Percentiles rank a stretch among this genome's conserved stretches.
Conservation (phyloP, 176 grass and related monocot species). For the Lolium multiflorum region DNA sequence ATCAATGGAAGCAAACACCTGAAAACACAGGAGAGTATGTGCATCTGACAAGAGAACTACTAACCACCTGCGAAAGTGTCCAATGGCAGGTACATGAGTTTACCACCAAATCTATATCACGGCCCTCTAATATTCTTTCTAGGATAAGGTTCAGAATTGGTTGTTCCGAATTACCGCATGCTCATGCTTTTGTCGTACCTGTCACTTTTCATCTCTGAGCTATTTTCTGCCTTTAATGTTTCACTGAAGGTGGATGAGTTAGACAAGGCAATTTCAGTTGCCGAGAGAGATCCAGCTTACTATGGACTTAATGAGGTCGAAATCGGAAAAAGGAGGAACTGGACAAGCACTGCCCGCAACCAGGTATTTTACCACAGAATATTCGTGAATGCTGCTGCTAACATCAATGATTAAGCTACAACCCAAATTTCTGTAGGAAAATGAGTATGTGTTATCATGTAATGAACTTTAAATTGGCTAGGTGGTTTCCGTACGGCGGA, state of each 20-base stretch:
- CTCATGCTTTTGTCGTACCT: slow-evolving; percentile 12
- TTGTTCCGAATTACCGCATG: background rate
- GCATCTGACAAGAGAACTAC: slow-evolving; percentile 81
- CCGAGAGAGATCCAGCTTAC: slow-evolving; percentile 75
- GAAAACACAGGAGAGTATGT: slow-evolving; percentile 81
- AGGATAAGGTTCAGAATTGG: background rate
- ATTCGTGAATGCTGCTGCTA: background rate
- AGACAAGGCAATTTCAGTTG: slow-evolving; percentile 80
- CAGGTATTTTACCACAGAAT: slow-evolving; percentile 47
- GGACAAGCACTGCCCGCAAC: slow-evolving; percentile 68
- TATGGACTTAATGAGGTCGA: slow-evolving; percentile 82
- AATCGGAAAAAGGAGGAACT: slow-evolving; percentile 75
- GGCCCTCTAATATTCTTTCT: background rate
- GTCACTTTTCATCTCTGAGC: background rate
- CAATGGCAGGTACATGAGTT: slow-evolving; percentile 78
- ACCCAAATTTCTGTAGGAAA: background rate
- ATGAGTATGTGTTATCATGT: background rate
- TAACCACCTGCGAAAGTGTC: slow-evolving; percentile 84
- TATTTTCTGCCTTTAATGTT: slow-evolving; percentile 6
- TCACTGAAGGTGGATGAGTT: slow-evolving; percentile 79
- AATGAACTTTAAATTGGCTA: slow-evolving; percentile 47
- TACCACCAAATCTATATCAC: background rate
- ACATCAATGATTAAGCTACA: slow-evolving; percentile 21
- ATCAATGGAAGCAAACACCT: slow-evolving; percentile 82
- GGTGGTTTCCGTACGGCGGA: slow-evolving; percentile 66